Conservation (phyloP, 2,329 filamentous ascomycete species). For the Microcyclosporella mali region DNA sequence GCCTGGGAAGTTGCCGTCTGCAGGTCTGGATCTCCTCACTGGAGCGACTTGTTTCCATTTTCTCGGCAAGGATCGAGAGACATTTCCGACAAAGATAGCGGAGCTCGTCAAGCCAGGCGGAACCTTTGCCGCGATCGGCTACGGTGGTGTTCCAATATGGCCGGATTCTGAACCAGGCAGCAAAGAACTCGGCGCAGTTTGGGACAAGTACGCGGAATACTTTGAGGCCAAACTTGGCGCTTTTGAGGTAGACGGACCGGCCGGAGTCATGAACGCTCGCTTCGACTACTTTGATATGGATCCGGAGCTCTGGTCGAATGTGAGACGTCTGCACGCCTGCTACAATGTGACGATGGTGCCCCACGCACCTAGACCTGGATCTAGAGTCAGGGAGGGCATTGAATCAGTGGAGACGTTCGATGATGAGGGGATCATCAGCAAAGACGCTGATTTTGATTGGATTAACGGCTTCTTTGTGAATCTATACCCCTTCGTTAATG, state of each 20-base stretch:
- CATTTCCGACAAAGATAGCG: background rate
- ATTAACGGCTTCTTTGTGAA: constrained; percentile 4
- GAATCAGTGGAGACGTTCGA: constrained; percentile 3
- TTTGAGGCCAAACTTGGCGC: constrained; percentile 1
- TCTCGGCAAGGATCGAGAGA: constrained; percentile 1
- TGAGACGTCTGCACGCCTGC: constrained; percentile 1
- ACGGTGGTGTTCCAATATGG: constrained; percentile 1
- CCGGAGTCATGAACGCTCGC: constrained; percentile 2
- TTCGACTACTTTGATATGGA: constrained; percentile 5
- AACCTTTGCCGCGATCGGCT: constrained; percentile 3
- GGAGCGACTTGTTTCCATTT: constrained; percentile 6
- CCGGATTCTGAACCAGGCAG: background rate
- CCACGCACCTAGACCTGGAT: background rate
- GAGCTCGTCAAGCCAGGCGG: constrained; percentile 3
- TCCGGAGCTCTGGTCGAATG: constrained; percentile 1
- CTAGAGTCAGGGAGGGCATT: background rate
- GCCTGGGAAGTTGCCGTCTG: background rate
- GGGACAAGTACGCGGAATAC: constrained; percentile 1
- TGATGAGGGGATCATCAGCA: constrained; percentile 1
- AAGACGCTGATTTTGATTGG: constrained; percentile 5
- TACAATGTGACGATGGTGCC: background rate
- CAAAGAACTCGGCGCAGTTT: constrained; percentile 2
- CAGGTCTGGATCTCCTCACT: constrained; percentile 3
- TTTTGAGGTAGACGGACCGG: constrained; percentile 2
- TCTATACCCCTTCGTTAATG: constrained; percentile 2